Percentiles rank a stretch among this genome's conserved stretches.
Evolutionary conservation across 169 alveolate species (phyloP).

Genomic region (Ichthyophthirius multifiliis): DNA sequence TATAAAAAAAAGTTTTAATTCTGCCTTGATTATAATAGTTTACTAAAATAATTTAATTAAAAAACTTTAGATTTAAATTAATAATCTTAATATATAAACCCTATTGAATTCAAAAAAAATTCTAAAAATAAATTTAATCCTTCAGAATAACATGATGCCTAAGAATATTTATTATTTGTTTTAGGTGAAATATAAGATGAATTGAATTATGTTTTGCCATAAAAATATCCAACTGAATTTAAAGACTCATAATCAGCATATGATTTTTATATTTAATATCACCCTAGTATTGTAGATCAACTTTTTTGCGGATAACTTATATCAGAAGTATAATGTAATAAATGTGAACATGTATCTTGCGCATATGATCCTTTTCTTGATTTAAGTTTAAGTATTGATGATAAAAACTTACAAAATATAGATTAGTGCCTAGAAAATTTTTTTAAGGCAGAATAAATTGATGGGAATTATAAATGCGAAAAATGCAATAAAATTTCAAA

Average conservation of each 20-base stretch:
- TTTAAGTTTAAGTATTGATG: not conserved
- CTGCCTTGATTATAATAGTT: not conserved
- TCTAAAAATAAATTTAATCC: constrained; percentile 3
- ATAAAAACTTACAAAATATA: not conserved
- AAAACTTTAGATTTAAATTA: not conserved
- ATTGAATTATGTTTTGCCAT: not conserved
- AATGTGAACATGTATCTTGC: constrained; percentile 1
- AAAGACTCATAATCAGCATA: not conserved
- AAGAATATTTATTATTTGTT: constrained; percentile 11
- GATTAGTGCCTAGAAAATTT: not conserved
- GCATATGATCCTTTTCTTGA: constrained; percentile 13
- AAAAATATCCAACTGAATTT: not conserved
- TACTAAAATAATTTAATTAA: not conserved
- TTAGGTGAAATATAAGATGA: not conserved
- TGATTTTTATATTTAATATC: not conserved
- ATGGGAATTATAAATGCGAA: constrained; percentile 5
- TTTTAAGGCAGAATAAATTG: not conserved
- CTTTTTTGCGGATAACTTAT: not conserved
- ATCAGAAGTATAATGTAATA: not conserved
- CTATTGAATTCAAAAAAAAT: not conserved
- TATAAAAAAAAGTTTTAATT: not conserved
- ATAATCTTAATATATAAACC: not conserved
- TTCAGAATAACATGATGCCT: not conserved
- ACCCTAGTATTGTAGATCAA: not conserved
- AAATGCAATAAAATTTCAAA: not conserved